Evolutionary conservation across 2,329 filamentous ascomycete genomes (phyloP).

Genomic region (Zasmidium angulare): DNA sequence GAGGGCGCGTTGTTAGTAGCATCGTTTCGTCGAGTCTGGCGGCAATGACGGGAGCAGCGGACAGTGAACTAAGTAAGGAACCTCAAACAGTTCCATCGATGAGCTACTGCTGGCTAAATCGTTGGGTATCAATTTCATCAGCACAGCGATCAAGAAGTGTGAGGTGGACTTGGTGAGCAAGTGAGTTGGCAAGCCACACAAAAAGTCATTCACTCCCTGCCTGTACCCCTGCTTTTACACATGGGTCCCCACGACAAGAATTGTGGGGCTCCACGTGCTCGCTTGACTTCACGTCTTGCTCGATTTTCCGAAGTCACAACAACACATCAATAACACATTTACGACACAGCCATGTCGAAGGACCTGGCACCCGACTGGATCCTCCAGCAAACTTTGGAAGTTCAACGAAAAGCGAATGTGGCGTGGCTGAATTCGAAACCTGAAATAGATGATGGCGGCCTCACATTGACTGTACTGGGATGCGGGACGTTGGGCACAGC

Average conservation of each 20-base stretch:
- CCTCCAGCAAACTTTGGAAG: slow-evolving; percentile 28
- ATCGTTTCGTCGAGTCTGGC: neutral
- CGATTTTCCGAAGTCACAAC: neutral
- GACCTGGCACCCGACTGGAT: slow-evolving; percentile 34
- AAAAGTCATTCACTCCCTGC: slow-evolving; percentile 4
- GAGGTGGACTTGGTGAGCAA: no score
- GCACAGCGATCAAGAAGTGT: no score
- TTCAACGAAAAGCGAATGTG: slow-evolving; percentile 27
- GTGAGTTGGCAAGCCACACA: neutral
- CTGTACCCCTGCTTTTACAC: neutral
- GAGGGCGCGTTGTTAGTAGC: slow-evolving; percentile 2
- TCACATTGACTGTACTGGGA: slow-evolving; percentile 78
- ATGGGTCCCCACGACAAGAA: neutral
- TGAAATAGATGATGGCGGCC: slow-evolving; percentile 35
- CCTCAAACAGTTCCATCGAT: no score
- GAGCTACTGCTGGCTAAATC: no score
- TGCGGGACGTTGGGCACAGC: slow-evolving; percentile 88
- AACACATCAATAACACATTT: neutral
- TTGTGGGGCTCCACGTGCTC: no score
- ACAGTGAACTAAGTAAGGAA: no score
- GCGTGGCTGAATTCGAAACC: slow-evolving; percentile 23
- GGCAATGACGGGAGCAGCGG: neutral
- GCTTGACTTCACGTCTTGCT: no score
- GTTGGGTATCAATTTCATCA: no score
- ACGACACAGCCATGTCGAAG: slow-evolving; percentile 19